A percentile compares a stretch with the other conserved stretches of the same genome.
Conservation (phyloP, 805 yeast genomes). For the Jamesozyma spencerorum region DNA sequence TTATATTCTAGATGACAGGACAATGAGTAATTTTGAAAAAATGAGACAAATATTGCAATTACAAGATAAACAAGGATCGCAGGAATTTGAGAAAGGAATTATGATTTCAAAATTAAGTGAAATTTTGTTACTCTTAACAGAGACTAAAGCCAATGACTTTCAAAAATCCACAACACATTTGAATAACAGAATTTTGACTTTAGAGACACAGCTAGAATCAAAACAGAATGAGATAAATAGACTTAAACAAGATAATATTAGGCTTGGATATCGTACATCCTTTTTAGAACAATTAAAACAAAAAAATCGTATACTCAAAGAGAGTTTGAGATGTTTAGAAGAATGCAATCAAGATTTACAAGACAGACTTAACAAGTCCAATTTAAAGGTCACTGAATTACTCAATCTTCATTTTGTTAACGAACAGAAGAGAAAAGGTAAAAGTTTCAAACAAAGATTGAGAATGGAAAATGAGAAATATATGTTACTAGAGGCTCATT, state of each 20-base stretch:
- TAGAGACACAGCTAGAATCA: conserved; percentile 1
- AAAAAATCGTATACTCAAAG: neutral
- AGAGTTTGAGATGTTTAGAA: neutral
- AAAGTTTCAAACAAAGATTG: neutral
- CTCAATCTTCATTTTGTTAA: neutral
- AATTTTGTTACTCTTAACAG: neutral
- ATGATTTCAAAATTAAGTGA: conserved; percentile 4
- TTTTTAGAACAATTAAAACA: neutral
- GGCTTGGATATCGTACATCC: neutral
- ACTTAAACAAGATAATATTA: neutral
- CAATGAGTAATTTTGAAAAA: conserved; percentile 4
- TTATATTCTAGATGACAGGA: conserved; percentile 3
- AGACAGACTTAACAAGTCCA: neutral
- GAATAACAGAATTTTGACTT: neutral
- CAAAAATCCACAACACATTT: neutral
- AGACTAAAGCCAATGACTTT: neutral
- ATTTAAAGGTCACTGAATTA: neutral
- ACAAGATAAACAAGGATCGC: neutral
- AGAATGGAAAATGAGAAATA: neutral
- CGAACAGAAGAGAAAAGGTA: neutral
- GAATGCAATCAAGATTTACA: neutral
- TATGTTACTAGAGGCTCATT: neutral
- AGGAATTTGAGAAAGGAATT: neutral
- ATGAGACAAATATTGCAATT: conserved; percentile 1
- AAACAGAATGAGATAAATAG: conserved; percentile 1